phyloP scores from a whole-genome alignment of 495 filamentous ascomycete species.

The Podospora anserina region DNA sequence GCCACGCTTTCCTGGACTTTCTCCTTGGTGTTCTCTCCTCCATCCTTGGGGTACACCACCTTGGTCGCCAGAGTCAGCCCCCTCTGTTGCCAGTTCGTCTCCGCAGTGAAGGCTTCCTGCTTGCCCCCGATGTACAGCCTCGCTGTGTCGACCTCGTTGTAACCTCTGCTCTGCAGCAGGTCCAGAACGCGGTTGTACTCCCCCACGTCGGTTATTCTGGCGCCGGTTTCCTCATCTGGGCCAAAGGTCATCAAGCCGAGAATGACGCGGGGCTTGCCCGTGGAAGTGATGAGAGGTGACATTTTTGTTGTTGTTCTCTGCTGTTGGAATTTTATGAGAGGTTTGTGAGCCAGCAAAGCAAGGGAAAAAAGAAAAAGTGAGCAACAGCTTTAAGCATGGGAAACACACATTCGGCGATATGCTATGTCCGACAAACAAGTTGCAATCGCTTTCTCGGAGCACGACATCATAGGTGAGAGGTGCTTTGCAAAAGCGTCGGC shows the following conservation, averaged over 20 bases:
- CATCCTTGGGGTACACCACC: slow-evolving; percentile 58
- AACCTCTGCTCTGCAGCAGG: slow-evolving; percentile 67
- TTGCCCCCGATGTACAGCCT: slow-evolving; percentile 67
- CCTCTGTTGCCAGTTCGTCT: slow-evolving; percentile 75
- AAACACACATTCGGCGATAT: neutral
- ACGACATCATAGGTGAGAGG: neutral
- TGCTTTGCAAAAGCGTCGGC: neutral
- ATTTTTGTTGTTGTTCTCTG: slow-evolving; percentile 3
- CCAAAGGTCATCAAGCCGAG: slow-evolving; percentile 63
- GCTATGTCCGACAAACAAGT: neutral
- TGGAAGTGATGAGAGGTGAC: slow-evolving; percentile 25
- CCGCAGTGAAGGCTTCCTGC: slow-evolving; percentile 78
- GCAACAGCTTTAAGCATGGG: neutral
- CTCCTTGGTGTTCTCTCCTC: slow-evolving; percentile 59
- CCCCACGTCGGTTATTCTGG: slow-evolving; percentile 64
- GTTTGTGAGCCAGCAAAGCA: neutral
- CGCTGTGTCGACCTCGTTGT: slow-evolving; percentile 78
- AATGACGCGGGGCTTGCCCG: slow-evolving; percentile 51
- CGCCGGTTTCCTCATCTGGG: slow-evolving; percentile 53
- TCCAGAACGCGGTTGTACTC: slow-evolving; percentile 66
- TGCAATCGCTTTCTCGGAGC: neutral
- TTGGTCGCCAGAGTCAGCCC: slow-evolving; percentile 87
- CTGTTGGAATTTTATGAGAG: slow-evolving; percentile 6
- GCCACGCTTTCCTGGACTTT: slow-evolving; percentile 60
- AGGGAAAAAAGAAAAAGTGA: neutral